A percentile compares a stretch with the other conserved stretches of the same genome.
Conservation (phyloP, 352 stramenopile species). For the Thalassiosira hispida region DNA sequence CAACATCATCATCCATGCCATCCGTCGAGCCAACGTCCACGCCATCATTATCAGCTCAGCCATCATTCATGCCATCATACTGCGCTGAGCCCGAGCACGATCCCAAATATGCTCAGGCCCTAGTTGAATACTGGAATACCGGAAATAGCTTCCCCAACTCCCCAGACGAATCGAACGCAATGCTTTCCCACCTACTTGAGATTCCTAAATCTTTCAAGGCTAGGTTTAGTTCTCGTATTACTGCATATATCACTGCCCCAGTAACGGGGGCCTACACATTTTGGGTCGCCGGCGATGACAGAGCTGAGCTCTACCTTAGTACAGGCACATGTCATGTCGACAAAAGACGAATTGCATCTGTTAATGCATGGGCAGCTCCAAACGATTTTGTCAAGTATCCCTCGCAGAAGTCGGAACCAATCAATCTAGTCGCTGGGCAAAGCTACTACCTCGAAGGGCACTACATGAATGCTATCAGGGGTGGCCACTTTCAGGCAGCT, state of each 20-base stretch:
- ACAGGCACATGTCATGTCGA: neutral
- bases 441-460: constrained; percentile 30
- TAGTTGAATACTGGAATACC: too few species aligned
- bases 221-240: constrained; percentile 7
- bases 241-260: constrained; percentile 15
- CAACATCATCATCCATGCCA: too few species aligned
- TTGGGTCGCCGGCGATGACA: constrained; percentile 15
- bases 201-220: neutral
- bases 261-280: constrained; percentile 20
- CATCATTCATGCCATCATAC: too few species aligned
- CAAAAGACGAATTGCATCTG: constrained; percentile 2
- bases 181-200: too few species aligned
- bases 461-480: too few species aligned
- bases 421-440: constrained; percentile 10
- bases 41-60: too few species aligned
- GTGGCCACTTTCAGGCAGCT: too few species aligned
- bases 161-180: too few species aligned
- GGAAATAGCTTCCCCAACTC: too few species aligned
- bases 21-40: too few species aligned
- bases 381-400: constrained; percentile 14
- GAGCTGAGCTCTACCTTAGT: constrained; percentile 17
- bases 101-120: too few species aligned
- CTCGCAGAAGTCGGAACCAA: constrained; percentile 16
- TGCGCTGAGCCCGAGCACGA: too few species aligned
- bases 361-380: neutral